These are phyloP conservation scores for Ciborinia camelliae DNA, from an alignment of 2,329 filamentous ascomycete species.

Conservation along the genomic window DNA sequence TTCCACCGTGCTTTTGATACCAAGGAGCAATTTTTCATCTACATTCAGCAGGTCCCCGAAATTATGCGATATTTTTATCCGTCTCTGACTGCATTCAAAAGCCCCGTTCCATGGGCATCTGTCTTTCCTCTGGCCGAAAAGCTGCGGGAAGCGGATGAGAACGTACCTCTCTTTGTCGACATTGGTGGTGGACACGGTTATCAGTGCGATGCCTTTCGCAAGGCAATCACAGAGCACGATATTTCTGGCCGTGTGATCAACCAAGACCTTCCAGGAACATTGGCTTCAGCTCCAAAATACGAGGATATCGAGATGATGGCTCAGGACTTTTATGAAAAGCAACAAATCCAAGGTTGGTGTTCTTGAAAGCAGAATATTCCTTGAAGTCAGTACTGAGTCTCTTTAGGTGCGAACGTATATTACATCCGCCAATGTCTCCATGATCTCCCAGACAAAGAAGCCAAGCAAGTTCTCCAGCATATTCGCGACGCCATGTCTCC, in stretches of 20 bases:
- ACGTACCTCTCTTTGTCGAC: conserved; percentile 39
- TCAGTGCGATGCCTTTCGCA: conserved; percentile 31
- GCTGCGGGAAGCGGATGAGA: not conserved
- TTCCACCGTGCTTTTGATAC: conserved; percentile 1
- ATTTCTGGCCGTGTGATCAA: conserved; percentile 41
- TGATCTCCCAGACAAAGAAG: conserved; percentile 35
- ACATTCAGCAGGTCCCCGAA: not conserved
- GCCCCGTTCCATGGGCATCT: not conserved
- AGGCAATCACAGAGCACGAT: conserved; percentile 32
- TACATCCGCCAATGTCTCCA: conserved; percentile 38
- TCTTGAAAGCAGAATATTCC: not conserved
- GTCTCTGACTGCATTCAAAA: conserved; percentile 8
- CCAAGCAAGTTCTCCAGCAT: conserved; percentile 30
- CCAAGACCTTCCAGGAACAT: conserved; percentile 40
- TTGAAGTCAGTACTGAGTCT: not conserved
- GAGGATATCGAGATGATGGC: conserved; percentile 35
- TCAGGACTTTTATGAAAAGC: conserved; percentile 33
- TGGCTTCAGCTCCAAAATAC: conserved; percentile 28
- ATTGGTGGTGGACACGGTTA: conserved; percentile 43
- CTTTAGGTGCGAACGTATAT: conserved; percentile 27
- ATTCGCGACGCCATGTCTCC: conserved; percentile 29
- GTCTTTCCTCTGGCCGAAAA: not conserved
- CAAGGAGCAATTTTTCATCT: not conserved
- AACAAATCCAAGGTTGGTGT: conserved; percentile 31
- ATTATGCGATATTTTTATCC: not conserved